phyloP scores from a whole-genome alignment of 2,329 filamentous ascomycete genomes.

The Claviceps capensis region DNA sequence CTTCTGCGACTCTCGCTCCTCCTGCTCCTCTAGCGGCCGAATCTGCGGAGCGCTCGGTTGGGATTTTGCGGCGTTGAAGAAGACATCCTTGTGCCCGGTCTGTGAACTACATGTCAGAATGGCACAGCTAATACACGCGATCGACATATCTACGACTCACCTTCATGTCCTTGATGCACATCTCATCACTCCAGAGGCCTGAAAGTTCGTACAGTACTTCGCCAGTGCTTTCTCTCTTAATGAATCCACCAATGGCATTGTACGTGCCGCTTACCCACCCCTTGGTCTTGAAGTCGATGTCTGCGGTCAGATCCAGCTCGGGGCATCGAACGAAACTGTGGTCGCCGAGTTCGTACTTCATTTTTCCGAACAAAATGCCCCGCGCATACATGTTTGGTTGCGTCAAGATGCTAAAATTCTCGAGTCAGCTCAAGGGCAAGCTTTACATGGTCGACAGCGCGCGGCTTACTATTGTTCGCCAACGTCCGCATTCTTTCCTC shows the following conservation, averaged over 20 bases:
- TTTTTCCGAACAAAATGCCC: conserved; percentile 93
- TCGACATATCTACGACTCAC: conserved; percentile 30
- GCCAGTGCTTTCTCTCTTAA: conserved; percentile 77
- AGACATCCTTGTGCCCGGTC: conserved; percentile 78
- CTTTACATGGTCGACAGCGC: background rate
- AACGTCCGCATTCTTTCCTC: conserved; percentile 47
- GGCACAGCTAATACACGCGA: background rate
- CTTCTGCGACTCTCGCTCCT: conserved; percentile 76
- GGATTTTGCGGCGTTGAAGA: conserved; percentile 75
- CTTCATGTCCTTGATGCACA: conserved; percentile 74
- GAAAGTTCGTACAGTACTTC: conserved; percentile 85
- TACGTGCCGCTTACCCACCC: conserved; percentile 95
- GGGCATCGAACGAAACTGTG: conserved; percentile 88
- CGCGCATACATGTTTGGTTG: conserved; percentile 99
- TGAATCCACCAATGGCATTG: conserved; percentile 84
- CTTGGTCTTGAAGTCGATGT: conserved; percentile 97
- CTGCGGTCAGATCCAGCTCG: conserved; percentile 71
- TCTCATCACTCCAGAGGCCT: conserved; percentile 87
- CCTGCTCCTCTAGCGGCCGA: conserved; percentile 73
- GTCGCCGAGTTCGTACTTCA: conserved; percentile 98
- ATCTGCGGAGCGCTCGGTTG: conserved; percentile 62
- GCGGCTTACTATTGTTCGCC: conserved; percentile 75
- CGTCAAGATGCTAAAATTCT: conserved; percentile 57
- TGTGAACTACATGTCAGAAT: conserved; percentile 21
- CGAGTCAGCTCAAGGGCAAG: conserved; percentile 4